Evolutionary conservation across 768 basidiomycete genomes (phyloP), one percentile per base, ranked within the genome.

Genomic region (Obba rivulosa): DNA sequence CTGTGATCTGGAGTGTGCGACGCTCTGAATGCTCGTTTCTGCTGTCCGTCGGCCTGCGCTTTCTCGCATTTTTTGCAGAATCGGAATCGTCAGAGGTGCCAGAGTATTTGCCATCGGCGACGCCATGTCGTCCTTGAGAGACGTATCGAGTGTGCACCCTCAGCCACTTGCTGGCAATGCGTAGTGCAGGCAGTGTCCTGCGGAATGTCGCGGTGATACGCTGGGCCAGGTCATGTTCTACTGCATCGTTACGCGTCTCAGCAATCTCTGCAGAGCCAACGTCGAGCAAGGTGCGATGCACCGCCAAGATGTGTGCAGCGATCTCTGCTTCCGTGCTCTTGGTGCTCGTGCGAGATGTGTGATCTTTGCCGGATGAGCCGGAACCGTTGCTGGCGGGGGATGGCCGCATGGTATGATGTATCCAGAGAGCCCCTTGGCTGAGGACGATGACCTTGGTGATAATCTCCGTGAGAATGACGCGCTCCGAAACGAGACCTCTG

Each of bases 81-180:
- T 43, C 41, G 22, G 41, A 31, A 31, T 13, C 28, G 13, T 43
- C 40, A 14, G 5, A 16, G 39, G 5, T 31, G 7, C 28, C 39
- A 21, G 40, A 24, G 25, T 43, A 22, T 37, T 66, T 22, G 60
- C 59, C 48, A 60, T 44, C 42, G 11, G 17, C 14, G 14, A 34
- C 40, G 3, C 23, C 17, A 37, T 57, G 50, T 16, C 50, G 57
- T 69, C 67, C 73, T 41, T 80, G 77, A 34, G 69, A 57, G 20
- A 91, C 61, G 54, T 89, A 88, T 51, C 78, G 79, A 56, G 80
- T 66, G 62, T 97, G 91, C 3, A 80, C 80, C 24, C 77, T 71
- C 11, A 97, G 63, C 96, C 96, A 99, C 62, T 92, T 94, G 59
- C 83, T 84, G 4, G 85, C 81, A 47, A 97, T 83, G 17, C 95